Base-by-base conservation (phyloP, 352 stramenopile species). In the Detonula confervacea region DNA sequence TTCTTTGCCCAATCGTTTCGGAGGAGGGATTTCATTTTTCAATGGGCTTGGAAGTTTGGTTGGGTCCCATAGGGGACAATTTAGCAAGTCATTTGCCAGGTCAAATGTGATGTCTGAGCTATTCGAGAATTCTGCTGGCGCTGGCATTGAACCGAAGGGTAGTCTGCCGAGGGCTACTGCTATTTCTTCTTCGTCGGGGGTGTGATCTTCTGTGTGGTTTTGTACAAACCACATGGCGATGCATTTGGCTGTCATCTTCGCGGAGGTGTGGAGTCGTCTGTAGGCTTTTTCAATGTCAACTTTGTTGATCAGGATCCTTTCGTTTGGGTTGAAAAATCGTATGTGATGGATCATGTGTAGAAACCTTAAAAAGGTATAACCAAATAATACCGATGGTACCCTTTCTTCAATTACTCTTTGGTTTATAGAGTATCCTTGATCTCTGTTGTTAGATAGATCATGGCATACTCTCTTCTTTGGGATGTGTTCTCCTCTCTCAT, bases 401-500 rank as follows among this genome's bases (percentile, higher is more conserved):
- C 42, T 12, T 20, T 70, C 39, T 14, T 60, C 27, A n/a, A n/a
- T 35, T 18, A 56, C 35, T 27, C 39, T 42, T 60, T 70, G 61
- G 20, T 70, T 70, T 2, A 70, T 59, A 20, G 61, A 56, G 8
- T 29, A 18, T 14, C 14, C 47, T 27, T 25, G 24, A 2, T 56
- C 29, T 56, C 18, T 56, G 16, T 44, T 39, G 11, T 47, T 29
- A 5, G 61, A 70, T 14, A 70, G 61, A 20, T 70, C 18, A 18
- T 70, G 61, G 16, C 6, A 39, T 11, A 70, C 18, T 60, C 61
- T 70, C 29, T 60, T 57, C 30, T 70, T 70, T 59, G 61, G 61
- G 9, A 70, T 70, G 24, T 5, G 16, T 4, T 70, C 3, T 47
- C 37, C 61, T 30, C n/a, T 55, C 8, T 49, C 24, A 18, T 69